Evolutionary conservation across 441 rosid genomes (phyloP).

Genomic region (Populus hybrid): DNA sequence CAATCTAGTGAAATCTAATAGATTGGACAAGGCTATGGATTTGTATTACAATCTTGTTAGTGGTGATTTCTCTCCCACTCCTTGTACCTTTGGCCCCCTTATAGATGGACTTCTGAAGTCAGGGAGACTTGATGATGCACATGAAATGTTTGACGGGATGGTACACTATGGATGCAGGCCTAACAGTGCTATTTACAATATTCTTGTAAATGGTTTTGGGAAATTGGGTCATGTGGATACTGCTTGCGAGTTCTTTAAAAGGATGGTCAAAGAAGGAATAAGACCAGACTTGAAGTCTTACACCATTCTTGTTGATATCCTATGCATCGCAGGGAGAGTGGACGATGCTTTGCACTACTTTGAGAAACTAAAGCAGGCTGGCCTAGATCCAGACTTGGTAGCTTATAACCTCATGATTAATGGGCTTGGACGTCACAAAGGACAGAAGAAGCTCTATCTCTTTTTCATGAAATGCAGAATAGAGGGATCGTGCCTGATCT

Average conservation of each 20-base stretch:
- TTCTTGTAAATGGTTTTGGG: conserved; percentile 80
- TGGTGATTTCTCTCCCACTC: conserved; percentile 69
- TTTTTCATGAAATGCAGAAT: conserved; percentile 65
- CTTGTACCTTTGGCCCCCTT: conserved; percentile 84
- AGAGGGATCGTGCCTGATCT: conserved; percentile 71
- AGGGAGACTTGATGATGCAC: conserved; percentile 64
- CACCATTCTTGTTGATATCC: conserved; percentile 70
- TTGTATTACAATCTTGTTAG: conserved; percentile 70
- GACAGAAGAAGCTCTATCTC: conserved; percentile 64
- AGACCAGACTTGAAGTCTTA: conserved; percentile 89
- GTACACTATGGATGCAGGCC: conserved; percentile 70
- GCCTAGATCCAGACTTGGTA: conserved; percentile 62
- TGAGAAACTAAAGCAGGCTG: conserved; percentile 57
- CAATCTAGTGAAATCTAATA: conserved; percentile 54
- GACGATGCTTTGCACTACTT: conserved; percentile 77
- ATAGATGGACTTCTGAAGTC: conserved; percentile 71
- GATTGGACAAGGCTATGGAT: conserved; percentile 67
- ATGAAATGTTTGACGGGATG: conserved; percentile 76
- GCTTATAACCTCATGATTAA: conserved; percentile 77
- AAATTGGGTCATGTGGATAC: conserved; percentile 68
- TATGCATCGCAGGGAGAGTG: conserved; percentile 63
- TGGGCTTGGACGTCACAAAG: conserved; percentile 73
- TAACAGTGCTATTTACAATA: conserved; percentile 81
- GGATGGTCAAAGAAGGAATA: conserved; percentile 73
- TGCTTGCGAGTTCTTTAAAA: conserved; percentile 62